A percentile compares a stretch with the other conserved stretches of the same genome.
phyloP scores from a whole-genome alignment of 257 asterid genomes.

The Forsythia viridissima region DNA sequence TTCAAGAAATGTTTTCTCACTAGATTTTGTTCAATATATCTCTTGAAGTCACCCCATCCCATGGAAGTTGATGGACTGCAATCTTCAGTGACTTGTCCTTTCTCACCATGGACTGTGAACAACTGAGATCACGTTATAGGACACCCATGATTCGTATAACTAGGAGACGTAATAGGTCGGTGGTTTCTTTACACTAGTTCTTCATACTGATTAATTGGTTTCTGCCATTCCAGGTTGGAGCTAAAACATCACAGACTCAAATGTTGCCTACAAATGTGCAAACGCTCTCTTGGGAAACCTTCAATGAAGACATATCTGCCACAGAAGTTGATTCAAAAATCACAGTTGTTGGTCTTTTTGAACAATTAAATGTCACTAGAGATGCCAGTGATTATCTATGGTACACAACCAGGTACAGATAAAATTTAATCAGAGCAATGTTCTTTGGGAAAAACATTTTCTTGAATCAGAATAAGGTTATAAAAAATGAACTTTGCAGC shows the following conservation, averaged over 20 bases:
- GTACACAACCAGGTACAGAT: conserved; percentile 82
- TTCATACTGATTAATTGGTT: conserved; percentile 16
- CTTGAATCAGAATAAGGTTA: background rate
- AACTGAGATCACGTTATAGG: background rate
- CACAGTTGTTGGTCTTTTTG: conserved; percentile 69
- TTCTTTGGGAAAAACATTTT: background rate
- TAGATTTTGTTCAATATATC: background rate
- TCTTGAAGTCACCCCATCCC: background rate
- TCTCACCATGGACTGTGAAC: background rate
- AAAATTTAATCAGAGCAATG: background rate
- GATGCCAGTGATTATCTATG: conserved; percentile 90
- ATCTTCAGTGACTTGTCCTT: too few species aligned
- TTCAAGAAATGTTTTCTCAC: background rate
- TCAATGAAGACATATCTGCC: conserved; percentile 64
- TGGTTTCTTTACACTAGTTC: background rate
- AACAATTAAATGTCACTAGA: conserved; percentile 89
- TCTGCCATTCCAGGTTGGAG: conserved; percentile 49
- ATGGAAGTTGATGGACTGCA: too few species aligned
- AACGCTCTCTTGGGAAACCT: conserved; percentile 69
- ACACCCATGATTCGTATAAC: background rate
- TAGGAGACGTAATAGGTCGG: background rate
- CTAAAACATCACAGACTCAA: conserved; percentile 46
- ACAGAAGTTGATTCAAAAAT: conserved; percentile 56
- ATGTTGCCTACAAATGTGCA: conserved; percentile 57
- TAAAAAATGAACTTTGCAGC: conserved; percentile 38